Evolutionary conservation across 805 yeast genomes (phyloP).

Genomic region (Candida loeiensis): DNA sequence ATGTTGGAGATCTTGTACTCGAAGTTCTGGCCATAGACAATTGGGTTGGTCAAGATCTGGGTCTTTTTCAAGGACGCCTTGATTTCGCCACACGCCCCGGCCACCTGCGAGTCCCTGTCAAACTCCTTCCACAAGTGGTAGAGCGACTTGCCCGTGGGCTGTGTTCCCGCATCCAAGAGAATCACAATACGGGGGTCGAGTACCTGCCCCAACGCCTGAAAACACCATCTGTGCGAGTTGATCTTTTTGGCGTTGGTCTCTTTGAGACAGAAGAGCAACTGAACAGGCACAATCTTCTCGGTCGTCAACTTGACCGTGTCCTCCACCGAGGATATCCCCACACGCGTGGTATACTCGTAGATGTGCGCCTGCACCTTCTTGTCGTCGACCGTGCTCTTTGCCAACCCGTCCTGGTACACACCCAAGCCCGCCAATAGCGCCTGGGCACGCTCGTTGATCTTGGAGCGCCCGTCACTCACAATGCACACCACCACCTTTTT

Average conservation of each 20-base stretch:
- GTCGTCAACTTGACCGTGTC: conserved; percentile 53
- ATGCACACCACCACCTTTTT: conserved; percentile 61
- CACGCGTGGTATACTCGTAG: conserved; percentile 64
- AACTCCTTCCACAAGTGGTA: conserved; percentile 63
- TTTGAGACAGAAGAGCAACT: conserved; percentile 57
- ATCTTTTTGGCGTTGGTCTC: conserved; percentile 63
- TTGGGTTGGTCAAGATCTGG: conserved; percentile 52
- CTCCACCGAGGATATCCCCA: conserved; percentile 43
- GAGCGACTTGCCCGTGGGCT: conserved; percentile 55
- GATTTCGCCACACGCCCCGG: conserved; percentile 73
- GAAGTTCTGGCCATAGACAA: conserved; percentile 64
- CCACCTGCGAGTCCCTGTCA: conserved; percentile 54
- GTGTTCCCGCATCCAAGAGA: conserved; percentile 62
- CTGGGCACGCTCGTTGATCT: conserved; percentile 59
- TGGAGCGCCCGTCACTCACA: conserved; percentile 64
- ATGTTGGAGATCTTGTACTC: conserved; percentile 67
- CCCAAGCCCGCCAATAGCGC: conserved; percentile 65
- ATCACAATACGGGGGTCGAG: conserved; percentile 56
- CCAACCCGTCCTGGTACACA: conserved; percentile 62
- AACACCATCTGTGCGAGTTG: conserved; percentile 68
- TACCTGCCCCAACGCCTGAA: conserved; percentile 58
- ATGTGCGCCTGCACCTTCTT: conserved; percentile 61
- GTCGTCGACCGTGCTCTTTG: conserved; percentile 57
- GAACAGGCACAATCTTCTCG: conserved; percentile 59
- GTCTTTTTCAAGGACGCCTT: conserved; percentile 51